Evolutionary conservation across 345 rosid genomes (phyloP).

Genomic region (Lepidium didymum): DNA sequence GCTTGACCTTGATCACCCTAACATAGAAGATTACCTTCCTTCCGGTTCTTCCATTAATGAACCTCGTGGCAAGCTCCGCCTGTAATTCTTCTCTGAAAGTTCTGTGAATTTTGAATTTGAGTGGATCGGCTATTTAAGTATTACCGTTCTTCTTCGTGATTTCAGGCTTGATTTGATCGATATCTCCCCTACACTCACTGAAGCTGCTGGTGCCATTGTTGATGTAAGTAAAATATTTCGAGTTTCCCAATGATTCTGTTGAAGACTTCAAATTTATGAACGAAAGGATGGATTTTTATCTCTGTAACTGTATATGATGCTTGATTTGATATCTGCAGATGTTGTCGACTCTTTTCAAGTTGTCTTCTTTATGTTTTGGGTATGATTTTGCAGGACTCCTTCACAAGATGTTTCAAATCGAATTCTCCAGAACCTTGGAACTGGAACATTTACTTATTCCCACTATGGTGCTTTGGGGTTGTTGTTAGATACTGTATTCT

Average conservation of each 20-base stretch:
- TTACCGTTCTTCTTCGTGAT: not conserved
- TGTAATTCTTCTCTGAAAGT: constrained; percentile 33
- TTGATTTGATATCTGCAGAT: not conserved
- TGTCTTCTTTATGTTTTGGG: not conserved
- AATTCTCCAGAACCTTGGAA: constrained; percentile 95
- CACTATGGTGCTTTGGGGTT: constrained; percentile 89
- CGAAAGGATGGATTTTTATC: not conserved
- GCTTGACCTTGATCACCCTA: constrained; percentile 75
- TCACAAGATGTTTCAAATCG: constrained; percentile 94
- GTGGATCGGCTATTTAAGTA: not conserved
- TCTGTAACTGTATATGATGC: not conserved
- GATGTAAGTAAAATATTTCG: constrained; percentile 59
- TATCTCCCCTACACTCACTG: constrained; percentile 76
- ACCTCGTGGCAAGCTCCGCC: constrained; percentile 79
- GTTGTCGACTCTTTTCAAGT: not conserved
- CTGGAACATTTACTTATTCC: constrained; percentile 91
- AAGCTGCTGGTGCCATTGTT: constrained; percentile 97
- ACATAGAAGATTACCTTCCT: constrained; percentile 93
- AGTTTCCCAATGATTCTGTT: not conserved
- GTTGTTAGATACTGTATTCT: constrained; percentile 68
- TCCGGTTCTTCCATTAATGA: constrained; percentile 82
- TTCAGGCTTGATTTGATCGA: constrained; percentile 87
- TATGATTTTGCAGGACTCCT: constrained; percentile 54
- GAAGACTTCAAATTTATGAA: not conserved
- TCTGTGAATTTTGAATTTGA: not conserved